Evolutionary conservation across 768 basidiomycete genomes (phyloP).

Genomic region (Pleurotus tuber-regium): DNA sequence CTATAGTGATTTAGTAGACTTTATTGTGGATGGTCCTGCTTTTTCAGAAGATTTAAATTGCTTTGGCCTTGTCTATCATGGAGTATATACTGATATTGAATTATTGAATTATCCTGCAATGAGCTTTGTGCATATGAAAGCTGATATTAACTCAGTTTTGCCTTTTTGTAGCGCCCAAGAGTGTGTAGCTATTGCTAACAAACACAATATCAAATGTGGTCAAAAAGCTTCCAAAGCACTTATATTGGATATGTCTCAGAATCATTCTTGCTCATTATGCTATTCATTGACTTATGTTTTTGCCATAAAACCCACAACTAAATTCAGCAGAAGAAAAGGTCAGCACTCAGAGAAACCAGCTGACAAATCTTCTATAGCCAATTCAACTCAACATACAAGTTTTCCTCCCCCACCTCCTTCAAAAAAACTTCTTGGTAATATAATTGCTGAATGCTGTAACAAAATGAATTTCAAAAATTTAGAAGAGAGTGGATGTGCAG

Average conservation of each 20-base stretch:
- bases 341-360: no score
- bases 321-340: neutral
- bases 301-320: neutral
- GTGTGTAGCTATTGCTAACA: neutral
- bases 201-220: neutral
- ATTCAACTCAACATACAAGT: neutral
- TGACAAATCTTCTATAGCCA: neutral
- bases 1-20: neutral
- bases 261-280: neutral
- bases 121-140: neutral
- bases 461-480: neutral
- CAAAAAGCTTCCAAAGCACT: neutral
- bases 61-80: neutral
- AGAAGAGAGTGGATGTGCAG: neutral
- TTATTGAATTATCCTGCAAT: neutral
- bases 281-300: neutral
- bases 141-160: neutral
- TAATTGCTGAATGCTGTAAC: neutral
- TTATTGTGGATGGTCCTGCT: neutral
- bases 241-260: neutral
- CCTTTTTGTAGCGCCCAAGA: neutral
- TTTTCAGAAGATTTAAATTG: neutral
- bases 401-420: neutral
- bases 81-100: neutral
- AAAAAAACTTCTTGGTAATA: neutral